Percentiles rank a stretch among this genome's conserved stretches.
These are phyloP conservation scores for Paecilomyces sp. DNA, from an alignment of 2,329 filamentous ascomycete species.

Conservation along the genomic window DNA sequence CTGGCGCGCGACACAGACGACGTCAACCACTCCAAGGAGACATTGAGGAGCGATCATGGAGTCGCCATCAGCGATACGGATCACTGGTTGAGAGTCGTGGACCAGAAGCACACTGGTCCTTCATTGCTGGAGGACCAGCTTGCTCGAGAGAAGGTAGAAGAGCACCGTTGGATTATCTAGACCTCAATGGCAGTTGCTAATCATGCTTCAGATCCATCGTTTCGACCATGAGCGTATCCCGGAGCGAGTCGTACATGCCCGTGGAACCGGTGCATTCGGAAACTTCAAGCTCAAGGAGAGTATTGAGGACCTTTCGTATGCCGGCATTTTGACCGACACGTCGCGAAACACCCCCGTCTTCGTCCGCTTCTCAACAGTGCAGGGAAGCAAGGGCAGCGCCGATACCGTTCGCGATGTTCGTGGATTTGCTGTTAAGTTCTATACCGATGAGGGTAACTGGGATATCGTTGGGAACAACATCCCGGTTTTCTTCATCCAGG, in stretches of 20 bases:
- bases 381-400: slow-evolving; percentile 66
- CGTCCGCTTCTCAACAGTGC: slow-evolving; percentile 69
- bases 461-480: slow-evolving; percentile 70
- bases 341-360: slow-evolving; percentile 59
- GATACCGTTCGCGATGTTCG: slow-evolving; percentile 79
- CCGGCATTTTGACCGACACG: slow-evolving; percentile 61
- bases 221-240: slow-evolving; percentile 71
- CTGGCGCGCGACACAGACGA: slow-evolving; percentile 54
- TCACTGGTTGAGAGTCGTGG: slow-evolving; percentile 64
- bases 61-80: slow-evolving; percentile 67
- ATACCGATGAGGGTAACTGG: slow-evolving; percentile 72
- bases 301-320: slow-evolving; percentile 55
- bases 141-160: slow-evolving; percentile 61
- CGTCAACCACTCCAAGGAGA: slow-evolving; percentile 45
- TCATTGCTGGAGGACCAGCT: slow-evolving; percentile 65
- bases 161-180: neutral
- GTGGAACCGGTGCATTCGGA: slow-evolving; percentile 58
- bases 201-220: slow-evolving; percentile 41
- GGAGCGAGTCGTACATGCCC: slow-evolving; percentile 61
- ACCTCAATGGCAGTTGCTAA: neutral
- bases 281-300: slow-evolving; percentile 61
- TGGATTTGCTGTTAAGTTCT: slow-evolving; percentile 72
- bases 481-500: slow-evolving; percentile 69
- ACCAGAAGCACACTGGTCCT: slow-evolving; percentile 58
- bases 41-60: slow-evolving; percentile 71